phyloP scores from a whole-genome alignment of 805 yeast genomes.

The Ogataea haglerorum region DNA sequence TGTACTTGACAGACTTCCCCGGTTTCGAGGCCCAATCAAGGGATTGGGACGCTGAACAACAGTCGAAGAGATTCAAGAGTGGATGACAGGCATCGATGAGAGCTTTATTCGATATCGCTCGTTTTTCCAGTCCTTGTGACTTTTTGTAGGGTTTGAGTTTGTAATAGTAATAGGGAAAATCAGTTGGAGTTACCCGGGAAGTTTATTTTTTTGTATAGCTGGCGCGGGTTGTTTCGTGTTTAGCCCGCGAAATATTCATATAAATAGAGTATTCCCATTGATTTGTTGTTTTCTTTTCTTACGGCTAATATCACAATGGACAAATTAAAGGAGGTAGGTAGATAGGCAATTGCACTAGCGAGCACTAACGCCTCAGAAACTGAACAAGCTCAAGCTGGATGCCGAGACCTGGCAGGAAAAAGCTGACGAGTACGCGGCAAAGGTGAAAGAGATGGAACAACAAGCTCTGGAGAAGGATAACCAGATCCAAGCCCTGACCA shows the following conservation, averaged over 20 bases:
- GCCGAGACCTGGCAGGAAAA: slow-evolving; percentile 98
- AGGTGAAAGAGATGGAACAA: slow-evolving; percentile 88
- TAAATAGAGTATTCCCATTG: slow-evolving; percentile 11
- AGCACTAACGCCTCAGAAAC: slow-evolving; percentile 49
- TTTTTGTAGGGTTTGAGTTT: slow-evolving; percentile 1
- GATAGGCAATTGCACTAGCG: not conserved
- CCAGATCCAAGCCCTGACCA: slow-evolving; percentile 87
- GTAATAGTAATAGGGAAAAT: not conserved
- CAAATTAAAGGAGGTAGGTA: slow-evolving; percentile 47
- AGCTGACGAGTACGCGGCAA: slow-evolving; percentile 79
- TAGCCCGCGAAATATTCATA: slow-evolving; percentile 8
- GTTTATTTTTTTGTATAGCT: not conserved
- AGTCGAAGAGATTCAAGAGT: slow-evolving; percentile 5
- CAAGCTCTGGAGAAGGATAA: slow-evolving; percentile 90
- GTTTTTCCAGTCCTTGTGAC: not conserved
- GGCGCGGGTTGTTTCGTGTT: slow-evolving; percentile 11
- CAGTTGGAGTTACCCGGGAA: slow-evolving; percentile 8
- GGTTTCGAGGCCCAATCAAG: slow-evolving; percentile 1
- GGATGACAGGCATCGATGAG: not conserved
- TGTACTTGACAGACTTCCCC: slow-evolving; percentile 11
- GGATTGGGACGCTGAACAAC: slow-evolving; percentile 1
- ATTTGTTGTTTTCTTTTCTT: slow-evolving; percentile 9
- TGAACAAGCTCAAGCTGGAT: slow-evolving; percentile 85
- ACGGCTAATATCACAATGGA: slow-evolving; percentile 36
- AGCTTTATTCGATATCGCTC: not conserved